phyloP scores from a whole-genome alignment of 805 yeast genomes.

The Cephaloascus fragrans region DNA sequence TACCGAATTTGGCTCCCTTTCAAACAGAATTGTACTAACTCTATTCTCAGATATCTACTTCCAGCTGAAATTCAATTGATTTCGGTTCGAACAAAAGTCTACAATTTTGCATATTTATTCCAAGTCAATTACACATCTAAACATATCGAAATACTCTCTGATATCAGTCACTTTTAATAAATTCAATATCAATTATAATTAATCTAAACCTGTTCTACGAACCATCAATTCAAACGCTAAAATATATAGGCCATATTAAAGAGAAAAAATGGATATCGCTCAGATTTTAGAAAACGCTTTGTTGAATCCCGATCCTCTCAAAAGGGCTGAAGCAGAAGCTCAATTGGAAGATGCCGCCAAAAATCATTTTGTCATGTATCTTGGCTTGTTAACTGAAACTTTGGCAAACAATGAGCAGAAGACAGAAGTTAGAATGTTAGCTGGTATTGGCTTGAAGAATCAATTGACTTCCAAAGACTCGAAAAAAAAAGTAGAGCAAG shows the following conservation, averaged over 20 bases:
- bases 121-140: background rate
- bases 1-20: background rate
- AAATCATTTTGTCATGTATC: constrained; percentile 67
- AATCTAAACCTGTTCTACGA: too few relatives aligned
- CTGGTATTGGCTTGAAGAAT: constrained; percentile 82
- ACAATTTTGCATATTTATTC: background rate
- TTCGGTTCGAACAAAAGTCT: too few relatives aligned
- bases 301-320: constrained; percentile 52
- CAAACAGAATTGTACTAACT: background rate
- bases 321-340: constrained; percentile 70
- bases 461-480: constrained; percentile 77
- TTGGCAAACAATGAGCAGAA: constrained; percentile 55
- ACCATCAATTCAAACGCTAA: too few relatives aligned
- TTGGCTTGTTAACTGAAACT: constrained; percentile 60
- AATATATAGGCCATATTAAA: too few relatives aligned
- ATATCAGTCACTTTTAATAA: too few relatives aligned
- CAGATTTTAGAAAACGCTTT: constrained; percentile 73
- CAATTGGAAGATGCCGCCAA: constrained; percentile 63
- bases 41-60: background rate
- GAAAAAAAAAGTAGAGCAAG: constrained; percentile 44
- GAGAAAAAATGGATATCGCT: constrained; percentile 46
- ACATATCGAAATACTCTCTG: background rate
- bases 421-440: constrained; percentile 82
- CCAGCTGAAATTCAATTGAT: background rate
- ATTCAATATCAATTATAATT: too few relatives aligned